phyloP scores from a whole-genome alignment of 441 rosid species.

The Gossypium schwendimanii region DNA sequence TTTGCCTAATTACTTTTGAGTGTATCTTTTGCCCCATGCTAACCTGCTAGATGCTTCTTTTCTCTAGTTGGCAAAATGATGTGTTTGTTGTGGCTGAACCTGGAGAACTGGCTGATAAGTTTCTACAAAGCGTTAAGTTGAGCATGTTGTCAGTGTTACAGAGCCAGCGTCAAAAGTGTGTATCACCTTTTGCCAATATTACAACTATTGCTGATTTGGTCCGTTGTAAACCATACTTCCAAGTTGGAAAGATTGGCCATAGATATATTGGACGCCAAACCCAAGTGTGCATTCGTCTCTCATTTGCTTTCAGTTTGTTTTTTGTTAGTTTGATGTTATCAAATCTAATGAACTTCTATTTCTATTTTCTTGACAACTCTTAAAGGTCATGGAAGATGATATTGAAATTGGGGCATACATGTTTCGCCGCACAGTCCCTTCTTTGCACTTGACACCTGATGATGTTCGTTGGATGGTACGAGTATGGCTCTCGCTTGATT shows the following conservation, averaged over 20 bases:
- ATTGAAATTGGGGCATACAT: slow-evolving; percentile 85
- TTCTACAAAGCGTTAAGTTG: slow-evolving; percentile 73
- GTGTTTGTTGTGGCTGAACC: slow-evolving; percentile 98
- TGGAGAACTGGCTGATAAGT: slow-evolving; percentile 84
- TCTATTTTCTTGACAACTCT: slow-evolving; percentile 16
- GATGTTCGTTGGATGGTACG: slow-evolving; percentile 94
- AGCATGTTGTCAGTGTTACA: slow-evolving; percentile 59
- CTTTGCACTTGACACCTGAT: slow-evolving; percentile 67
- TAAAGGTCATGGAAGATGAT: slow-evolving; percentile 92
- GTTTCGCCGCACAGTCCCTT: slow-evolving; percentile 95
- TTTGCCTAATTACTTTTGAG: not conserved
- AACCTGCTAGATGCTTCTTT: slow-evolving; percentile 20
- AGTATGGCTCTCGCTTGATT: slow-evolving; percentile 1
- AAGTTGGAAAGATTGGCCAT: slow-evolving; percentile 77
- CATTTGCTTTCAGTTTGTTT: slow-evolving; percentile 7
- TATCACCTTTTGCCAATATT: slow-evolving; percentile 55
- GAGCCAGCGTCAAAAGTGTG: slow-evolving; percentile 43
- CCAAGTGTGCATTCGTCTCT: slow-evolving; percentile 40
- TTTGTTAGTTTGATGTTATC: not conserved
- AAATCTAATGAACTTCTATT: slow-evolving; percentile 8
- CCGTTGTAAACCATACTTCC: slow-evolving; percentile 61
- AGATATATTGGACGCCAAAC: slow-evolving; percentile 89
- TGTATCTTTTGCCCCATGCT: slow-evolving; percentile 18
- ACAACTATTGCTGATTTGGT: slow-evolving; percentile 71
- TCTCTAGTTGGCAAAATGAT: slow-evolving; percentile 85